Base-by-base conservation (phyloP, 164 flowering plant species). In the Euptelea pleiosperma region DNA sequence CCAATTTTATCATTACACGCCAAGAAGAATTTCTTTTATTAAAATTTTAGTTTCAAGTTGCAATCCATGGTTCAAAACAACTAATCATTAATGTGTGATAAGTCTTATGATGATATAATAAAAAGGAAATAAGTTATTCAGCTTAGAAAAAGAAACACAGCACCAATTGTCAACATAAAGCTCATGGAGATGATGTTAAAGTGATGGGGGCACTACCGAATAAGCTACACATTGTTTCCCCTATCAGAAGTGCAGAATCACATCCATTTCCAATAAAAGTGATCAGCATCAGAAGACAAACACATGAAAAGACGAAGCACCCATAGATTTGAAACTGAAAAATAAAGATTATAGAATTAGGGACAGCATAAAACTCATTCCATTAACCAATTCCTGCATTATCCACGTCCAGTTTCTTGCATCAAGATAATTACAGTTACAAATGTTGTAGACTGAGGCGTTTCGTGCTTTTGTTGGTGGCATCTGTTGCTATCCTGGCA, bases 191-290 rank as follows among this genome's bases (percentile, higher is more conserved):
- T 9, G 55, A 16, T 31, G 4, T 29, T 31, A 18, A 19, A 18
- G 6, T 28, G 18, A 25, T 29, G n/a, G 16, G 35, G 11, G 55
- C 41, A 31, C 37, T 19, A 52, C 21, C 4, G 7, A 19, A 0
- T 30, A n/a, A 16, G 18, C n/a, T n/a, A n/a, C n/a, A n/a, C 55
- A 50, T 53, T 53, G 12, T 53, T 35, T 26, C 57, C 31, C 42
- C 28, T 8, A 24, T 8, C 30, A 35, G 46, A 53, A 6, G 40
- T 54, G 44, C 12, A 54, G 58, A 54, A 54, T 25, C 58, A 24
- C 15, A 54, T 54, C 16, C 7, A 36, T 12, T 36, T 37, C 43
- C 31, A 14, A 54, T 12, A 21, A 54, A 36, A 52, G 21, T 1
- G 21, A 54, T 25, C 12, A 37, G 58, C 43, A 54, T 37, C 31